These are phyloP conservation scores for Candida michaelii DNA, from an alignment of 805 yeast genomes.

Conservation along the genomic window DNA sequence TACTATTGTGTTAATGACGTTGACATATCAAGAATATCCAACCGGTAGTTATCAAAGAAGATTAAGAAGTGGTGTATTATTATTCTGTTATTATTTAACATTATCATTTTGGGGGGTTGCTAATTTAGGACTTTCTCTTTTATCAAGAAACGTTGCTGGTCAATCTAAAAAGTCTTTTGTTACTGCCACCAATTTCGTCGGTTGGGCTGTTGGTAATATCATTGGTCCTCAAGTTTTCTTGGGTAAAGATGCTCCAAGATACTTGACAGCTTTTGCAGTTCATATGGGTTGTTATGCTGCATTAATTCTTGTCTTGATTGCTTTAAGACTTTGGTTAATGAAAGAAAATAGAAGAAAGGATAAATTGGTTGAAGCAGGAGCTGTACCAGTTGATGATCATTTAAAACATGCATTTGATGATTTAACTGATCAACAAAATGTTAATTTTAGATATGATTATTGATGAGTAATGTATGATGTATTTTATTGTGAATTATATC, in stretches of 20 bases:
- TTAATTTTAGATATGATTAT: constrained; percentile 54
- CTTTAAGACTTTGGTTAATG: constrained; percentile 40
- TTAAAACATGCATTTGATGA: constrained; percentile 51
- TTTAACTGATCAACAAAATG: constrained; percentile 59
- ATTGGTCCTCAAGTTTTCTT: constrained; percentile 67
- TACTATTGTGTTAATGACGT: constrained; percentile 42
- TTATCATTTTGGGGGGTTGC: constrained; percentile 58
- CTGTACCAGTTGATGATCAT: constrained; percentile 13
- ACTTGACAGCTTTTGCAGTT: constrained; percentile 53
- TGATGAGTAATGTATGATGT: constrained; percentile 16
- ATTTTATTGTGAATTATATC: too few species aligned
- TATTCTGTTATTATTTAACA: constrained; percentile 48
- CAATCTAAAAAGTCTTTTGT: constrained; percentile 66
- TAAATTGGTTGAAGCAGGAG: constrained; percentile 23
- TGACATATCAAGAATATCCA: constrained; percentile 24
- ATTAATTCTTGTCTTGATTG: constrained; percentile 18
- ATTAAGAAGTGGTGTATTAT: constrained; percentile 14
- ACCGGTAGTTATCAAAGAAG: constrained; percentile 35
- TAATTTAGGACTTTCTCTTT: constrained; percentile 60
- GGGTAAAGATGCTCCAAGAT: constrained; percentile 48
- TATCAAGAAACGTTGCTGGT: constrained; percentile 66
- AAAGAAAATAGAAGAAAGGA: constrained; percentile 57
- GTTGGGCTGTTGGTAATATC: constrained; percentile 65
- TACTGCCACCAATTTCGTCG: constrained; percentile 58
- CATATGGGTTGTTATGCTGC: constrained; percentile 40